phyloP scores from a whole-genome alignment of 768 basidiomycete genomes.

The Amanita thiersii region DNA sequence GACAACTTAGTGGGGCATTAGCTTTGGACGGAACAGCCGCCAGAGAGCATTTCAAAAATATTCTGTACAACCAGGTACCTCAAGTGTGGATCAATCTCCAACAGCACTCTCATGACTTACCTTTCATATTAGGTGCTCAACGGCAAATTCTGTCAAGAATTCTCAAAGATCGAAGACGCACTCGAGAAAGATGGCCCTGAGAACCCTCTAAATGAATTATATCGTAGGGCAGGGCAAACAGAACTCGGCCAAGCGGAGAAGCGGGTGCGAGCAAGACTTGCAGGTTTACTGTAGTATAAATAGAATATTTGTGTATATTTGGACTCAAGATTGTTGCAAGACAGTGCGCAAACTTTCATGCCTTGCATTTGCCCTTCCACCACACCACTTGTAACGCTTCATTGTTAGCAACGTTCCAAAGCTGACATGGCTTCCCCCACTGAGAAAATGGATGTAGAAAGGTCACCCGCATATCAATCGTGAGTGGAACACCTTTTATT shows the following conservation, averaged over 20 bases:
- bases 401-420: background rate
- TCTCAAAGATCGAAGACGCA: constrained; percentile 46
- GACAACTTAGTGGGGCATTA: constrained; percentile 51
- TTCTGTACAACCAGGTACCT: constrained; percentile 45
- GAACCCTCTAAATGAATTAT: constrained; percentile 50
- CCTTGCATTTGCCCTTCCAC: constrained; percentile 2
- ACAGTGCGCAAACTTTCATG: constrained; percentile 8
- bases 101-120: background rate
- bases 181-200: constrained; percentile 45
- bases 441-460: constrained; percentile 58
- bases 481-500: constrained; percentile 23
- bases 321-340: constrained; percentile 5
- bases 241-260: constrained; percentile 55
- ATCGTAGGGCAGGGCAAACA: constrained; percentile 38
- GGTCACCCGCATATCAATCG: constrained; percentile 54
- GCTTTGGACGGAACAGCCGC: constrained; percentile 42
- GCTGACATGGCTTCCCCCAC: constrained; percentile 37
- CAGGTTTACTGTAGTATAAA: constrained; percentile 11
- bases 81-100: background rate
- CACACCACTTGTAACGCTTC: constrained; percentile 1
- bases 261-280: constrained; percentile 42
- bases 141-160: constrained; percentile 48
- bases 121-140: constrained; percentile 59
- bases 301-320: constrained; percentile 6
- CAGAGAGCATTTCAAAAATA: constrained; percentile 48